A percentile compares a stretch with the other conserved stretches of the same genome.
phyloP scores from a whole-genome alignment of 108 stramenopile genomes.

The Epithemia pelagica region DNA sequence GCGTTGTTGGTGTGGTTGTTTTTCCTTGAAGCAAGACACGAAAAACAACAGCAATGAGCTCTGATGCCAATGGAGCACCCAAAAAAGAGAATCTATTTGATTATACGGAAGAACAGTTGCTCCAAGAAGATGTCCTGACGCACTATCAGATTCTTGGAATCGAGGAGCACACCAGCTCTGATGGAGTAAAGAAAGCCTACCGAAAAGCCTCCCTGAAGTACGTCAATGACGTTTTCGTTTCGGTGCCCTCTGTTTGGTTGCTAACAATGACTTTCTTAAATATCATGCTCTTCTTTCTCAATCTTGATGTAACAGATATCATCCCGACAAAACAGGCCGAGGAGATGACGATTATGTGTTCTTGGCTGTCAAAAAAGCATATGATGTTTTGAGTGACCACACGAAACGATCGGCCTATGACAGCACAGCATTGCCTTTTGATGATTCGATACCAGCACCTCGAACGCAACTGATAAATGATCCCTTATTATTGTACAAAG shows the following conservation, averaged over 20 bases:
- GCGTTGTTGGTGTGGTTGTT: too few species aligned
- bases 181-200: slow-evolving; percentile 72
- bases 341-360: slow-evolving; percentile 92
- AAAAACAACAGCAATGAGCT: too few species aligned
- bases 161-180: slow-evolving; percentile 49
- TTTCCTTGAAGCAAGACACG: too few species aligned
- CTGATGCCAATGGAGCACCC: background rate
- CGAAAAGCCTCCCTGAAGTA: slow-evolving; percentile 65
- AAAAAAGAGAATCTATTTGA: slow-evolving; percentile 13
- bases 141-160: slow-evolving; percentile 69
- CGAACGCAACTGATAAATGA: slow-evolving; percentile 10
- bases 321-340: slow-evolving; percentile 84
- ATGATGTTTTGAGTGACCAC: slow-evolving; percentile 78
- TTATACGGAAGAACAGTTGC: slow-evolving; percentile 14
- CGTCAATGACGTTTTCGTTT: background rate
- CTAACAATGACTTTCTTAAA: background rate
- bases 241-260: too few species aligned
- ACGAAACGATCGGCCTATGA: slow-evolving; percentile 88
- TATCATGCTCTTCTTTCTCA: background rate
- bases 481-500: slow-evolving; percentile 7
- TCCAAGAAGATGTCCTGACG: slow-evolving; percentile 29
- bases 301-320: slow-evolving; percentile 33
- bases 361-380: slow-evolving; percentile 91
- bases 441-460: slow-evolving; percentile 83
- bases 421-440: slow-evolving; percentile 86